Conservation (phyloP, 2,329 filamentous ascomycete genomes). For the Curvularia hawaiiensis region DNA sequence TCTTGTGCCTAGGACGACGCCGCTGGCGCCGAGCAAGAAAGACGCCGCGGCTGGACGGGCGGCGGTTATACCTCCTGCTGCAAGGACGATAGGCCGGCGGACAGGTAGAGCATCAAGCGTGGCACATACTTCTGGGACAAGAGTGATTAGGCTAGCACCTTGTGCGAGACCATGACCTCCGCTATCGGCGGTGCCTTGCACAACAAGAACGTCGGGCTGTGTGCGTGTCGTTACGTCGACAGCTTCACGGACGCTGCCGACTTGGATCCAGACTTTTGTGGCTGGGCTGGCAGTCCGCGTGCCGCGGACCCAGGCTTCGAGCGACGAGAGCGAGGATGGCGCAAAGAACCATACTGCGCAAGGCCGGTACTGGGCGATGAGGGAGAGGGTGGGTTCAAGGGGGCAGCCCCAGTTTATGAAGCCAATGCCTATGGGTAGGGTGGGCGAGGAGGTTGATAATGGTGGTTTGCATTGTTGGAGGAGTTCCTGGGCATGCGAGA, state of each 20-base stretch:
- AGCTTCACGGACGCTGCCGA: not conserved
- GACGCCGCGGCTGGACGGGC: not conserved
- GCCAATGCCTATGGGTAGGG: not conserved
- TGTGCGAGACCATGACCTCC: not conserved
- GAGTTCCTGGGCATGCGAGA: not conserved
- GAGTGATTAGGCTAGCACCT: not conserved
- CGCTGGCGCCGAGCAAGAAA: not conserved
- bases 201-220: not conserved
- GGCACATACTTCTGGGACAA: not conserved
- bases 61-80: not conserved
- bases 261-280: not conserved
- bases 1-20: not conserved
- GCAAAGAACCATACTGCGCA: slow-evolving; percentile 72
- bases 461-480: not conserved
- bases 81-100: not conserved
- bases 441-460: not conserved
- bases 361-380: slow-evolving; percentile 60
- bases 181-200: not conserved
- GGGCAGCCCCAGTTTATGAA: slow-evolving; percentile 20
- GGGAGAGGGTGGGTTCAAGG: slow-evolving; percentile 52
- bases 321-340: slow-evolving; percentile 27
- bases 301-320: not conserved
- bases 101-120: not conserved
- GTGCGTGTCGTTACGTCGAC: not conserved
- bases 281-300: not conserved